These are phyloP conservation scores for Usnea hakonensis DNA, from an alignment of 495 filamentous ascomycete species.

Conservation along the genomic window DNA sequence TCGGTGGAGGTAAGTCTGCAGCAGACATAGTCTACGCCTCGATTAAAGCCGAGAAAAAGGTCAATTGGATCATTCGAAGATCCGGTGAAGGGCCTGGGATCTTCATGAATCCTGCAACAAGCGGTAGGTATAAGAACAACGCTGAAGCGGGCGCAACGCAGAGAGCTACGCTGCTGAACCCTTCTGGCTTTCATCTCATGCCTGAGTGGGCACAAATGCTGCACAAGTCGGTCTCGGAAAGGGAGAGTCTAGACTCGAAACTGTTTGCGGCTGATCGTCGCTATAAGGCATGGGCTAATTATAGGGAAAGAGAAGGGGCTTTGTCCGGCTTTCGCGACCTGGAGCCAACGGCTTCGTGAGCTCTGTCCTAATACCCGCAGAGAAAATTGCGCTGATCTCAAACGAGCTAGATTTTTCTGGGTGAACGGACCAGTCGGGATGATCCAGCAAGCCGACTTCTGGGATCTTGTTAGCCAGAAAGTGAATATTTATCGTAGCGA, in stretches of 20 bases:
- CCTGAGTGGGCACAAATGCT: conserved; percentile 30
- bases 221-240: conserved; percentile 26
- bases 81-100: conserved; percentile 24
- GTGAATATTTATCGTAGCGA: too few species aligned
- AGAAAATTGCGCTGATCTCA: too few species aligned
- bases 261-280: conserved; percentile 22
- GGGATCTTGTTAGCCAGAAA: too few species aligned
- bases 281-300: conserved; percentile 12
- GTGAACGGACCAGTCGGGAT: too few species aligned
- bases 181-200: conserved; percentile 20
- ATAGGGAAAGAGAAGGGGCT: conserved; percentile 15
- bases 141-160: conserved; percentile 16
- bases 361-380: too few species aligned
- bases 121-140: conserved; percentile 27
- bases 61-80: conserved; percentile 37
- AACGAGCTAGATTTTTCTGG: too few species aligned
- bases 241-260: conserved; percentile 22
- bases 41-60: conserved; percentile 32
- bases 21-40: conserved; percentile 37
- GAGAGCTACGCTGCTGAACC: conserved; percentile 13
- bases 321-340: conserved; percentile 18
- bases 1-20: conserved; percentile 39
- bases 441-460: too few species aligned
- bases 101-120: conserved; percentile 24
- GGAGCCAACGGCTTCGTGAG: conserved; percentile 19